These are phyloP conservation scores for Stephanodiscus triporus DNA, from an alignment of 108 stramenopile genomes.

Conservation along the genomic window DNA sequence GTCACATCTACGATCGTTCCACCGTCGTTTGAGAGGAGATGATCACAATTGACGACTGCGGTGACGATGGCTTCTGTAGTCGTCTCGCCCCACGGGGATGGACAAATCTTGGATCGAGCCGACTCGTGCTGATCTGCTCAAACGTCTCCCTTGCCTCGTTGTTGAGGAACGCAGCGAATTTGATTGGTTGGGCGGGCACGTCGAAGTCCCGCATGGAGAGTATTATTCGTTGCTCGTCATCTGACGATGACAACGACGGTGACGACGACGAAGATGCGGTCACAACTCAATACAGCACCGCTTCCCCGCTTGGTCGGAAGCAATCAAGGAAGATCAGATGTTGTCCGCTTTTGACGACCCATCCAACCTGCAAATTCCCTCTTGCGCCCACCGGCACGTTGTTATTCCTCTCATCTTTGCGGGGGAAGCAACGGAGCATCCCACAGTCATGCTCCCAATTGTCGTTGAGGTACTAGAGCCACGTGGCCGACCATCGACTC, in stretches of 20 bases:
- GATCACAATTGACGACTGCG: no score
- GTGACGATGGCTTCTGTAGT: background rate
- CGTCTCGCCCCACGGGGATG: background rate
- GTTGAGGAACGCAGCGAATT: conserved; percentile 40
- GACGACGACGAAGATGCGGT: no score
- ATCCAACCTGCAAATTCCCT: conserved; percentile 69
- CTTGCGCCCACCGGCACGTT: conserved; percentile 35
- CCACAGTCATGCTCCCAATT: conserved; percentile 41
- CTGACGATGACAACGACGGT: background rate
- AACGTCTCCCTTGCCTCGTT: no score
- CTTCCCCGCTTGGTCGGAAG: conserved; percentile 26
- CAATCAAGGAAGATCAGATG: conserved; percentile 48
- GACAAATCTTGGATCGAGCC: conserved; percentile 41
- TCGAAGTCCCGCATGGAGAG: conserved; percentile 39
- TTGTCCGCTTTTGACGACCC: no score
- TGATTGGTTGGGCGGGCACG: conserved; percentile 52
- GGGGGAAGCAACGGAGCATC: conserved; percentile 37
- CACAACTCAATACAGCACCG: conserved; percentile 28
- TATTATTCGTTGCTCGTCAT: conserved; percentile 8
- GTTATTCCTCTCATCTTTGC: no score
- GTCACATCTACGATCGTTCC: conserved; percentile 49
- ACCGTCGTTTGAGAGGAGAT: no score
- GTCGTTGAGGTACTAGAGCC: conserved; percentile 62
- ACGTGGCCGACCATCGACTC: conserved; percentile 48
- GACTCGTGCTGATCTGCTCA: no score